Conservation (phyloP, 2,329 filamentous ascomycete genomes). For the Penicillium sp. region DNA sequence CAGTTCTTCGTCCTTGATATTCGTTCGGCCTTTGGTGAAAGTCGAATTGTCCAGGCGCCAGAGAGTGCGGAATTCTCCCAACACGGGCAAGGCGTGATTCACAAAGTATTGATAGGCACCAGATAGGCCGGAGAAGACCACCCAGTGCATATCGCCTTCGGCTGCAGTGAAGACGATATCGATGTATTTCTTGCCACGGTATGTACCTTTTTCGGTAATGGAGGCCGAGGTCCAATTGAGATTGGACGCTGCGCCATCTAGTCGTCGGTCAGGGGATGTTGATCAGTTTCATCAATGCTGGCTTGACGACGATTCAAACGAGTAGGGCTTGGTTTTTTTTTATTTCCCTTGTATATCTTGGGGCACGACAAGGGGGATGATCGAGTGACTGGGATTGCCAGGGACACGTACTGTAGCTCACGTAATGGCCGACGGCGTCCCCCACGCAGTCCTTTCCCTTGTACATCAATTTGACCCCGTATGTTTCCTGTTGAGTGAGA, state of each 20-base stretch:
- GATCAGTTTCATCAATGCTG: too few relatives aligned
- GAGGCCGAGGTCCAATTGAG: constrained; percentile 45
- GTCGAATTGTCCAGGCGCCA: constrained; percentile 47
- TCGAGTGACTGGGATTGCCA: too few relatives aligned
- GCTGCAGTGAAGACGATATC: constrained; percentile 45
- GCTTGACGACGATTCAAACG: too few relatives aligned
- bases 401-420: constrained; percentile 38
- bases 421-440: constrained; percentile 40
- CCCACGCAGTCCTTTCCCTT: constrained; percentile 40
- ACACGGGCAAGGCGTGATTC: constrained; percentile 43
- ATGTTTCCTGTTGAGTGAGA: constrained; percentile 34
- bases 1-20: constrained; percentile 42
- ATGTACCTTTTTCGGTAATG: constrained; percentile 36
- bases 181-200: constrained; percentile 32
- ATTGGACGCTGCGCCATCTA: constrained; percentile 45
- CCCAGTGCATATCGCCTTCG: constrained; percentile 50
- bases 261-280: background rate
- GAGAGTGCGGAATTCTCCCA: constrained; percentile 48
- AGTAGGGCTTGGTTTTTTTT: too few relatives aligned
- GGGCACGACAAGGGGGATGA: too few relatives aligned
- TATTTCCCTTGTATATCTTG: too few relatives aligned
- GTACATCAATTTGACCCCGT: constrained; percentile 39
- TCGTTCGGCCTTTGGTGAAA: constrained; percentile 44
- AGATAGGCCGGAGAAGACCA: constrained; percentile 44
- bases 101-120: constrained; percentile 55